phyloP scores from a whole-genome alignment of 1,284 basidiomycete genomes.

The Pascua sp. region DNA sequence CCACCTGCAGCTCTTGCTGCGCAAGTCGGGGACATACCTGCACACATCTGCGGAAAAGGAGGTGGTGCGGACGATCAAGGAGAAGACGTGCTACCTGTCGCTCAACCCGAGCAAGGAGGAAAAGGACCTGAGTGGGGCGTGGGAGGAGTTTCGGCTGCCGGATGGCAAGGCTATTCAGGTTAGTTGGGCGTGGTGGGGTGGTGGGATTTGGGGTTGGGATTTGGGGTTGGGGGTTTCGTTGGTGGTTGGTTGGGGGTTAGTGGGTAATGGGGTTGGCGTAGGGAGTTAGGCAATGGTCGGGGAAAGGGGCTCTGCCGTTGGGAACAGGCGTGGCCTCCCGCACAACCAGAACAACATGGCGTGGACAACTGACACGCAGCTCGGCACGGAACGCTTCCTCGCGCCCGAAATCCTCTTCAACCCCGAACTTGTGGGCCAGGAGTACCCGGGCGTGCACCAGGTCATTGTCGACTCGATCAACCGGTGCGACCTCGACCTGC shows the following conservation, averaged over 20 bases:
- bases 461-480: slow-evolving; percentile 57
- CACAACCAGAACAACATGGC: no score
- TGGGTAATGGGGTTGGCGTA: no score
- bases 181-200: slow-evolving; percentile 40
- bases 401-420: slow-evolving; percentile 98
- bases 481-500: slow-evolving; percentile 66
- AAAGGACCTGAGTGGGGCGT: slow-evolving; percentile 71
- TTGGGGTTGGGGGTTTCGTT: no score
- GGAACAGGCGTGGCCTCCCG: no score
- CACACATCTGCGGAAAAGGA: slow-evolving; percentile 97
- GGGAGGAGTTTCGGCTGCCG: slow-evolving; percentile 88
- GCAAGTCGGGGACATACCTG: slow-evolving; percentile 91
- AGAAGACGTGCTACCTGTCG: slow-evolving; percentile 95
- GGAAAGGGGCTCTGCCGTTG: no score
- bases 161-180: slow-evolving; percentile 93
- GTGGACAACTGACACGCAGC: slow-evolving; percentile 55
- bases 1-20: slow-evolving; percentile 85
- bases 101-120: slow-evolving; percentile 89
- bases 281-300: no score
- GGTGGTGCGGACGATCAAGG: slow-evolving; percentile 95
- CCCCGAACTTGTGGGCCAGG: slow-evolving; percentile 91
- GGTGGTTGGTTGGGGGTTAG: no score
- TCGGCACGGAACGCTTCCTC: slow-evolving; percentile 91
- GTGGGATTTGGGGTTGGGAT: slow-evolving; percentile 21
- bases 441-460: slow-evolving; percentile 96